phyloP scores from a whole-genome alignment of 768 basidiomycete species.

The Boletus vinaceobasis region DNA sequence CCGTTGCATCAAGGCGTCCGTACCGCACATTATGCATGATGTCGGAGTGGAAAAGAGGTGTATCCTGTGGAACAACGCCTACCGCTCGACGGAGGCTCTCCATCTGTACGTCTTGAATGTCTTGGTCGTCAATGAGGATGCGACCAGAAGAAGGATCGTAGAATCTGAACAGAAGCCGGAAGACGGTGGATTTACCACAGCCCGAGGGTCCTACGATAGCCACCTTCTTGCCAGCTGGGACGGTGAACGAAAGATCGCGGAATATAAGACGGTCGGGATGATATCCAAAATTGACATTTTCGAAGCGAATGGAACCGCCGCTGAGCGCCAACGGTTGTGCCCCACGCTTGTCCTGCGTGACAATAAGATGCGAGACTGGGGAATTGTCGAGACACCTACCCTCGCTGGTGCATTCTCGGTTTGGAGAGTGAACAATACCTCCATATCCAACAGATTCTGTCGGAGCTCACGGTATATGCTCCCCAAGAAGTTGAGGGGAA shows the following conservation, averaged over 20 bases:
- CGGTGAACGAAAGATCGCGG: constrained; percentile 77
- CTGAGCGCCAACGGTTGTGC: constrained; percentile 66
- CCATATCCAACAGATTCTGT: constrained; percentile 97
- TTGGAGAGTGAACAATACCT: constrained; percentile 86
- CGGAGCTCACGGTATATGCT: constrained; percentile 96
- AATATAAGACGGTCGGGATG: constrained; percentile 93
- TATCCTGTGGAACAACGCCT: constrained; percentile 97
- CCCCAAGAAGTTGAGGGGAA: constrained; percentile 95
- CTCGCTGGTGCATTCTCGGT: constrained; percentile 70
- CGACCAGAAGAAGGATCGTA: constrained; percentile 79
- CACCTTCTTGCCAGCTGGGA: constrained; percentile 95
- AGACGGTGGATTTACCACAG: constrained; percentile 95
- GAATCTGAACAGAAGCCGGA: constrained; percentile 91
- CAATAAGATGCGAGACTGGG: not conserved
- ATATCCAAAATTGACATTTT: constrained; percentile 90
- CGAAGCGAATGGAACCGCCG: constrained; percentile 89
- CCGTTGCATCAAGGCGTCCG: constrained; percentile 80
- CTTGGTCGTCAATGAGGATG: constrained; percentile 88
- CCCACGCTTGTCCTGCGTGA: constrained; percentile 57
- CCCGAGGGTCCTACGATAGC: constrained; percentile 97
- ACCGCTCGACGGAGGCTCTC: constrained; percentile 69
- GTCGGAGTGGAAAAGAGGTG: constrained; percentile 94
- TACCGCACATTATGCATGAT: constrained; percentile 96
- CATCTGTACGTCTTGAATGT: constrained; percentile 70
- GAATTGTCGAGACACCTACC: constrained; percentile 33